Base-by-base conservation (phyloP, 2,329 filamentous ascomycete species). In the Dactylella cylindrospora region DNA sequence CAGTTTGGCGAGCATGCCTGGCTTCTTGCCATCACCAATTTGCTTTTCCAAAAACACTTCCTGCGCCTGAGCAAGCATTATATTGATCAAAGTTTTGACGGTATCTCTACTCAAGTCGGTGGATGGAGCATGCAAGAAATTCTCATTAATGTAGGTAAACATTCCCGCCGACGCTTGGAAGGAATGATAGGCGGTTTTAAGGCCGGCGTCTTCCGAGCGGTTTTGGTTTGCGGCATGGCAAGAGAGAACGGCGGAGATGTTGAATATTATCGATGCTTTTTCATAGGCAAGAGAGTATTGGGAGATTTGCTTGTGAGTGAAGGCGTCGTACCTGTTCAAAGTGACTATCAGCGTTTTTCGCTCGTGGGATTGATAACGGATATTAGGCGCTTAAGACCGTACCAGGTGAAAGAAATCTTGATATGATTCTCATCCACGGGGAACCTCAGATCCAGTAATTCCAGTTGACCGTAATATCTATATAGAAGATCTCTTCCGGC, bases 71-170 rank as follows among this genome's bases (percentile, higher is more conserved):
- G 91, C 94, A 51, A 98, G 81, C 80, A 89, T 97, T 60, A 98
- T 83, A 45, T 85, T 82, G 71, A 98, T 97, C 66, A 98, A 75
- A 0, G 89, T 90, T 76, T 96, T 96, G 70, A 98, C 89, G 0
- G 93, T 98, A 44, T 98, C 91, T 62, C 93, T 79, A 72, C 90
- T 97, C 40, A 98, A 76, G 71, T 98, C 93, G n/a, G 88, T 90
- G 6, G 90, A 96, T 0, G 94, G 93, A 1, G 93, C 93, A 70
- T 98, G 93, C 28, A 98, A 78, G 72, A 98, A 98, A 76, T 98
- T 98, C 75, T 98, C 93, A 74, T 98, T 98, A 76, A 98, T 98
- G 71, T 98, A 98, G 47, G 91, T 97, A 74, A 97, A 98, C 93
- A 98, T 98, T 76, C 93, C 93, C 7, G 93, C 93, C 5, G 91